Base-by-base conservation (phyloP, 768 basidiomycete species). In the Gautieria morchelliformis region DNA sequence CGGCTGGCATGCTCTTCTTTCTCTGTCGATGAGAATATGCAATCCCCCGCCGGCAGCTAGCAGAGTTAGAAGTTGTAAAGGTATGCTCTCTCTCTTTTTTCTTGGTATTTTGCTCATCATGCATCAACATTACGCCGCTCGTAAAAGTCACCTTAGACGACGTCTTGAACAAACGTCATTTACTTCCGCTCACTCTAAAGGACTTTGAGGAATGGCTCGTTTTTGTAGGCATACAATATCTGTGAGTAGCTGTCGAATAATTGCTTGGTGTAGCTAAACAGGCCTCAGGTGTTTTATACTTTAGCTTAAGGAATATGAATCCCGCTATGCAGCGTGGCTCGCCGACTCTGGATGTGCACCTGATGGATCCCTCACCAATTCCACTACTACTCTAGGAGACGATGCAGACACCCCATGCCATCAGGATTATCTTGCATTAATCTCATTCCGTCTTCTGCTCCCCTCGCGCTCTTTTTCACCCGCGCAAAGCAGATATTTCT, bases 401-500 rank as follows among this genome's bases (percentile, higher is more conserved):
- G 67, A 67, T 61, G 68, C 67, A 58, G 66, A 68, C 35, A 52
- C 64, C 35, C 45, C 63, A 19, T 58, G 61, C 45, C 39, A 61
- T 44, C 63, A 62, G 30, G 42, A 37, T 39, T 40, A 15, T 35
- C 42, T 19, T 40, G 47, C 50, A 53, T 58, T 4, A 37, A 27
- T 37, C 62, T 54, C 50, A 47, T 41, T 58, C 52, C 53, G 15
- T 33, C 51, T 32, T 52, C 51, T 19, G 2, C 51, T 7, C 37
- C 76, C 41, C 73, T 90, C 50, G 80, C 85, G 59, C 78, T 85
- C 73, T 90, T 89, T 70, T 91, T 87, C 65, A 72, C 79, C 3
- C 83, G 87, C 39, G 88, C 88, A 10, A 89, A 88, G 62, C 81
- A 87, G 65, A 90, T 87, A 0, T 91, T 91, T 66, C 80, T 89